Evolutionary conservation across 768 basidiomycete genomes (phyloP).

Genomic region (Tylopilus sp.): DNA sequence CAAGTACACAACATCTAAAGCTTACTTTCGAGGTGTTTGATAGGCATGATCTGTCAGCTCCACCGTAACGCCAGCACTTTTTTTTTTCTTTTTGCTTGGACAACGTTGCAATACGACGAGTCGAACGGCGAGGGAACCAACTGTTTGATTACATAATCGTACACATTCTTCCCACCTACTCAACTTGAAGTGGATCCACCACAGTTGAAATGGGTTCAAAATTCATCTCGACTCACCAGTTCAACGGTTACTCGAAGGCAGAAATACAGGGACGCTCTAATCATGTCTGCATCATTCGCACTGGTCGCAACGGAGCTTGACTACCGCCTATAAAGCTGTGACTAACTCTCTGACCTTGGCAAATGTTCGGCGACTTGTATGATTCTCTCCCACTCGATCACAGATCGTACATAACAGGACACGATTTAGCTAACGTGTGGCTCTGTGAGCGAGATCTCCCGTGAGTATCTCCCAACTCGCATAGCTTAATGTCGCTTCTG

Average conservation of each 20-base stretch:
- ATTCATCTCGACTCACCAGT: too few species aligned
- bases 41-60: conserved; percentile 52
- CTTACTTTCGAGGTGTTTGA: conserved; percentile 83
- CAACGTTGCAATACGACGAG: conserved; percentile 25
- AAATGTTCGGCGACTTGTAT: neutral
- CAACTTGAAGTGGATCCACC: neutral
- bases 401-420: conserved; percentile 9
- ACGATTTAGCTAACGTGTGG: conserved; percentile 7
- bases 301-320: conserved; percentile 3
- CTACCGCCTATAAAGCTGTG: conserved; percentile 3
- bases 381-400: conserved; percentile 7
- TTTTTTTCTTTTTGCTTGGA: conserved; percentile 4
- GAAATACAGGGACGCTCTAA: neutral
- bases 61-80: conserved; percentile 4
- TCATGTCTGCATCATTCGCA: neutral
- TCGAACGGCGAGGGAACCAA: conserved; percentile 15
- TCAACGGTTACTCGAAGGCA: too few species aligned
- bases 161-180: conserved; percentile 7
- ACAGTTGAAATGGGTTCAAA: too few species aligned
- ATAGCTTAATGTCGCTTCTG: conserved; percentile 16
- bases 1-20: neutral
- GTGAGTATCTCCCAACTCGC: conserved; percentile 14
- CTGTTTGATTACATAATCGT: conserved; percentile 28
- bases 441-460: conserved; percentile 3
- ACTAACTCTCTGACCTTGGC: conserved; percentile 3